phyloP scores from a whole-genome alignment of 2,329 filamentous ascomycete genomes.

The Sporothrix protearum region DNA sequence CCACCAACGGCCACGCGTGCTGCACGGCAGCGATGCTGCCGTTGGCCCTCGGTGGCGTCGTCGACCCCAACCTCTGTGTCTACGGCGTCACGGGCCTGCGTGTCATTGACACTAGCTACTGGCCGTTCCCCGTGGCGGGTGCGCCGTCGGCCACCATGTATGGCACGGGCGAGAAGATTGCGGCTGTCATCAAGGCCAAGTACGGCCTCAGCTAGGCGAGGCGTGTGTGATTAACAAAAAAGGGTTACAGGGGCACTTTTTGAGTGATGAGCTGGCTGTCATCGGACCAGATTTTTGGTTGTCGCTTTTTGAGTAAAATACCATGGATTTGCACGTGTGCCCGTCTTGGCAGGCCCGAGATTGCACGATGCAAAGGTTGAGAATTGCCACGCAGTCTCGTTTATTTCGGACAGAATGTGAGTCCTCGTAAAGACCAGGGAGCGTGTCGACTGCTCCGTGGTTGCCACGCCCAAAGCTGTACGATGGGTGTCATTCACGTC shows the following conservation, averaged over 20 bases:
- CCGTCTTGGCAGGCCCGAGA: neutral
- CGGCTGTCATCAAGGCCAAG: constrained; percentile 30
- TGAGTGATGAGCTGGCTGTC: neutral
- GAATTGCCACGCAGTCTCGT: too few species aligned
- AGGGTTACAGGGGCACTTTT: neutral
- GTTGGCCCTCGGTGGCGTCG: constrained; percentile 22
- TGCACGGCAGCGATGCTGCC: constrained; percentile 33
- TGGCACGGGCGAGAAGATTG: constrained; percentile 30
- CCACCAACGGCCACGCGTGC: constrained; percentile 34
- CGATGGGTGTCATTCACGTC: too few species aligned
- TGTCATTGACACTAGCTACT: constrained; percentile 27
- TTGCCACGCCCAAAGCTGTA: too few species aligned
- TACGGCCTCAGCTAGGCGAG: constrained; percentile 18
- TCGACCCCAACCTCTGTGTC: constrained; percentile 20
- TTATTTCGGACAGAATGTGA: neutral
- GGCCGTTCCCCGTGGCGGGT: constrained; percentile 29
- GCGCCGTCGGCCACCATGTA: constrained; percentile 31
- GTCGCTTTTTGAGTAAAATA: neutral
- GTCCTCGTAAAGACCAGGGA: neutral
- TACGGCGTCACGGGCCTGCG: constrained; percentile 25
- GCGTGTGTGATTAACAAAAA: too few species aligned
- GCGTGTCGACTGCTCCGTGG: neutral
- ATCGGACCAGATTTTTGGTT: neutral
- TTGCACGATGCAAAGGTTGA: neutral
- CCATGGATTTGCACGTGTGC: neutral